Evolutionary conservation across 78 protist species (phyloP), one percentile per base, ranked within the genome.

Genomic region (Trichosphaerium sp.): DNA sequence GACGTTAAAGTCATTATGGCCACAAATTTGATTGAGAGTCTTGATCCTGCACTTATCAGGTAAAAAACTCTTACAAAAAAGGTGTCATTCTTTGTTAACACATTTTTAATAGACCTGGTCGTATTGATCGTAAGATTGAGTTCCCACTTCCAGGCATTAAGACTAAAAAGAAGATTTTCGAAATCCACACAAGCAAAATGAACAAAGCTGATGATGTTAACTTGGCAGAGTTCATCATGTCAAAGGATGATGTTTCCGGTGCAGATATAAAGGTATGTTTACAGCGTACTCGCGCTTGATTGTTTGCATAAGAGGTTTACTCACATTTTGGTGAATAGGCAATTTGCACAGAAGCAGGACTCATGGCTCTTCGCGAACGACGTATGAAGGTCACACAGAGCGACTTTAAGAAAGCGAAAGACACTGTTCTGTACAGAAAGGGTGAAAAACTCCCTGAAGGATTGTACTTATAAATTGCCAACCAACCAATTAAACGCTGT

Each of bases 1-100:
- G 99, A 96, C 54, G 99, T 98, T 35, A 98, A 98, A 83, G 98
- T 94, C 26, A 87, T 98, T 54, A 82, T 96, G 92, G 99, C 99
- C 3, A 98, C 99, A 1, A 98, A 98, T 84, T 40, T 92, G 25
- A 93, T 93, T 57, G 97, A 93, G 28, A 51, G 88, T 5, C 68
- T 93, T 7, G 97, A 93, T 74, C 94, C 97, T 1, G 97, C 97
- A 10, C 91, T 93, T 31, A 64, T 93, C 64, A 82, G 96, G 0
- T 94, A 95, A n/a, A n/a, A n/a, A n/a, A n/a, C n/a, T n/a, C n/a
- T n/a, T n/a, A n/a, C n/a, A n/a, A n/a, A n/a, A n/a, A n/a, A n/a
- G n/a, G n/a, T n/a, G n/a, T n/a, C n/a, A n/a, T n/a, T n/a, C n/a
- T n/a, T n/a, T n/a, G n/a, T n/a, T 99, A 98, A 84, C 98, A 98